Evolutionary conservation across 768 basidiomycete species (phyloP), one percentile per base, ranked within the genome.

Genomic region (Crucibulum laeve): DNA sequence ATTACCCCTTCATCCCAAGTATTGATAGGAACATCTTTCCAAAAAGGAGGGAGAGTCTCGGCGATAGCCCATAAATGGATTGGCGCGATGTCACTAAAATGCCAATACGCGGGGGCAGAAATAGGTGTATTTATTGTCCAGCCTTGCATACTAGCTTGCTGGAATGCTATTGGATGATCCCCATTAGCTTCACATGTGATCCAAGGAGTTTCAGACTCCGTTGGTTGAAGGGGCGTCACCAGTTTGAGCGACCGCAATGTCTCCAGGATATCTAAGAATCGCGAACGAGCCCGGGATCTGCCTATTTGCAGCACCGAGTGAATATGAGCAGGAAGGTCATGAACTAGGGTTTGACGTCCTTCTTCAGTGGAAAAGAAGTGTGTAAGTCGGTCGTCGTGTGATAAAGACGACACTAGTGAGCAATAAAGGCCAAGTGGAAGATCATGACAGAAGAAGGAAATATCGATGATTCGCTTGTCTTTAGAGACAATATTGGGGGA

Each of bases 371-470:
- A 56, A 40, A 91, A 63, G 19, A 78, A 71, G 4, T 63, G 52
- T 14, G 69, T 66, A 11, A 93, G 69, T 8, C 79, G 77, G 13
- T 84, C 78, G 45, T 74, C 73, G 45, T 82, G 70, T 5, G 62
- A 55, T n/a, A 77, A 56, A 7, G 78, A 67, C 13, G 84, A 73
- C 11, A 91, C 71, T 13, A 87, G 53, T 2, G 81, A 69, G 46
- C 81, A 84, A 57, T 82, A 88, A 1, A 78, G 63, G n/a, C 67
- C 69, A 18, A 91, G 58, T 0, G 88, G 73, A 26, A 90, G 59
- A 42, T 88, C 84, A 39, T 77, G 67, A 50, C 71, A 74, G 46
- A 86, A 82, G 45, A 80, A 79, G 1, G 75, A 65, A 8, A 86
- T 49, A 19, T 80, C 66, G 32, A 90, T 56, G 44, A 93, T 76